Percentiles rank a stretch among this genome's conserved stretches.
These are phyloP conservation scores for Penicillium paradoxum DNA, from an alignment of 495 filamentous ascomycete genomes.

Conservation along the genomic window DNA sequence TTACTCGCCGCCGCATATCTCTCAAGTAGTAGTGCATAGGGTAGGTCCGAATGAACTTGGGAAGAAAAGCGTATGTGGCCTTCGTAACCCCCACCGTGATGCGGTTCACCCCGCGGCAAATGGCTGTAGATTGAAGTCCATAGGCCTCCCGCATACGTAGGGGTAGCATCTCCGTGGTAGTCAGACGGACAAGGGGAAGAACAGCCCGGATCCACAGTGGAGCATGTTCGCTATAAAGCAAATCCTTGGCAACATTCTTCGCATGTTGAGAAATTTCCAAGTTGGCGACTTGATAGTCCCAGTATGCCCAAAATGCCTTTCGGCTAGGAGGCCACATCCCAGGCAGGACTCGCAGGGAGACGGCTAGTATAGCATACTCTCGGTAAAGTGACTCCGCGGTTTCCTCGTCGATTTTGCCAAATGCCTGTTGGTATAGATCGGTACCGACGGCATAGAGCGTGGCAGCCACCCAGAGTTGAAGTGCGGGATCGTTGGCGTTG, in stretches of 20 bases:
- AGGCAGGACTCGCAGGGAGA: slow-evolving; percentile 29
- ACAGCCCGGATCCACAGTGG: slow-evolving; percentile 20
- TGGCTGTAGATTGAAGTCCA: slow-evolving; percentile 18
- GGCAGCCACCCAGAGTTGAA: slow-evolving; percentile 42
- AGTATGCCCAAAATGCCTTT: slow-evolving; percentile 39
- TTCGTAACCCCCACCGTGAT: slow-evolving; percentile 19
- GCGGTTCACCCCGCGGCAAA: slow-evolving; percentile 12
- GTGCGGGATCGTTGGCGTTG: slow-evolving; percentile 28
- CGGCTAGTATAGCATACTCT: slow-evolving; percentile 36
- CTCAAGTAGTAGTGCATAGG: slow-evolving; percentile 34
- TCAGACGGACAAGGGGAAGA: slow-evolving; percentile 26
- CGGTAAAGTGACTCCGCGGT: slow-evolving; percentile 28
- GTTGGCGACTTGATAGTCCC: slow-evolving; percentile 30
- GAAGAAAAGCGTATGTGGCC: slow-evolving; percentile 26
- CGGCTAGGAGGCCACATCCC: slow-evolving; percentile 34
- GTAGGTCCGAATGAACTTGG: slow-evolving; percentile 28
- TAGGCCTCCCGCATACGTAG: slow-evolving; percentile 25
- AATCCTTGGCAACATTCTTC: slow-evolving; percentile 27
- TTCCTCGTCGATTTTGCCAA: slow-evolving; percentile 20
- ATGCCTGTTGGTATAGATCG: slow-evolving; percentile 33
- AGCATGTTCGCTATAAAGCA: slow-evolving; percentile 24
- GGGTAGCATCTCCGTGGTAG: slow-evolving; percentile 33
- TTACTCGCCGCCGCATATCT: slow-evolving; percentile 32
- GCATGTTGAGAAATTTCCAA: slow-evolving; percentile 30
- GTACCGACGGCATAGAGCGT: slow-evolving; percentile 36